These are phyloP conservation scores for Malus hybrid DNA, from an alignment of 331 rosid species.

Conservation along the genomic window DNA sequence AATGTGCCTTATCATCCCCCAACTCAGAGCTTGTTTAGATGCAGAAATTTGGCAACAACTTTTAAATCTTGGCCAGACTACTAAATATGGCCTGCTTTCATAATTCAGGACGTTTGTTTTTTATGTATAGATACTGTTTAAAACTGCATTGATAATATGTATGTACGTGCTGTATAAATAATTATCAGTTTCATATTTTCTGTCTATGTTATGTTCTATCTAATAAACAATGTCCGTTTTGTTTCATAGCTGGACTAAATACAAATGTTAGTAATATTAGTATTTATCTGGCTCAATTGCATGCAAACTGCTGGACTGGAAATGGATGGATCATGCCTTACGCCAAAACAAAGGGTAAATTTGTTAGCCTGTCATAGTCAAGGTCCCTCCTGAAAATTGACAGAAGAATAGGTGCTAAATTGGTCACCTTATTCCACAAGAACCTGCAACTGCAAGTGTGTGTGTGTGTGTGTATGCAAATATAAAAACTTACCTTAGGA, in stretches of 20 bases:
- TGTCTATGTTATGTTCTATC: not conserved
- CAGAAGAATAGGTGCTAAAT: constrained; percentile 7
- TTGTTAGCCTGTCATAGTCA: not conserved
- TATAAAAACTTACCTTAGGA: too few species aligned
- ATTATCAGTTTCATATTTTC: not conserved
- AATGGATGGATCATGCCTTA: not conserved
- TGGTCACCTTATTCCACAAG: not conserved
- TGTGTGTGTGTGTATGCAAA: too few species aligned
- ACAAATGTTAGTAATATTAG: not conserved
- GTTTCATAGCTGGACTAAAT: too few species aligned
- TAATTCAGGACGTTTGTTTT: not conserved
- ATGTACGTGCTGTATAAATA: not conserved
- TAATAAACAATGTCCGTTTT: not conserved
- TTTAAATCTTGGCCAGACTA: not conserved
- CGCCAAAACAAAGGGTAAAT: too few species aligned
- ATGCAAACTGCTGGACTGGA: constrained; percentile 3
- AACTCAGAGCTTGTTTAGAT: constrained; percentile 9
- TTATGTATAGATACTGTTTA: not conserved
- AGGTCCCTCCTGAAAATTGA: not conserved
- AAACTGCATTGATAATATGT: not conserved
- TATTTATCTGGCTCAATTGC: not conserved
- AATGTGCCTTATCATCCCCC: not conserved
- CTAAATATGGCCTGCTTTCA: not conserved
- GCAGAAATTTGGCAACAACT: not conserved
- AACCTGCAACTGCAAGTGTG: not conserved